Base-by-base conservation (phyloP, 257 asterid genomes). In the Solanum virginianum region DNA sequence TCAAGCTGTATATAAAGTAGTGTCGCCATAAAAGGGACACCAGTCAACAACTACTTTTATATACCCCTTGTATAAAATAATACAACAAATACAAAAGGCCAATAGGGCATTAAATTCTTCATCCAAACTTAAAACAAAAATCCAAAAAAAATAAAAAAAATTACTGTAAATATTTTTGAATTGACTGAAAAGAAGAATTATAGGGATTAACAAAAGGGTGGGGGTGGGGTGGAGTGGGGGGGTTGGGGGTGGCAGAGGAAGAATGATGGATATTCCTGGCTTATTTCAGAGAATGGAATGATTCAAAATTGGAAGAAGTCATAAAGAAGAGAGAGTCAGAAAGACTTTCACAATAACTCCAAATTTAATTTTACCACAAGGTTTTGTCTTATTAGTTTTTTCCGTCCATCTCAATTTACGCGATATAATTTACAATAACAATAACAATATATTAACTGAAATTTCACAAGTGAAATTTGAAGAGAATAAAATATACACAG, bases 261-360 rank as follows among this genome's bases (percentile, higher is more conserved):
- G 87, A 87, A 87, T 87, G 89, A 87, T 87, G 87, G 87, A 74
- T 84, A 87, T 87, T 85, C 87, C 89, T 87, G 87, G 41, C 41
- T 74, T 2, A 3, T 49, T 43, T 7, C 59, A 47, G 83, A 87
- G 62, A 81, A 85, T 85, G 86, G 86, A 87, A 87, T 87, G 87
- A 85, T 87, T 62, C 86, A 81, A 85, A 36, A n/a, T 10, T 62
- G 83, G 24, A 74, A 16, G 71, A 29, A 60, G 75, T 62, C 45
- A 59, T 84, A n/a, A 41, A 43, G 26, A 45, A 4, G 70, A 45
- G 63, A 43, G 43, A 70, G 24, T 66, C 55, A 26, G 56, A 65
- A 63, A 84, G 53, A 53, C 68, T 55, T 57, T 80, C 32, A 69
- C 62, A 57, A 51, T 45, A 13, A 72, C 20, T 72, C 12, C 80